phyloP scores from a whole-genome alignment of 148 eudicot genomes.

The Vaccinium myrtillus region DNA sequence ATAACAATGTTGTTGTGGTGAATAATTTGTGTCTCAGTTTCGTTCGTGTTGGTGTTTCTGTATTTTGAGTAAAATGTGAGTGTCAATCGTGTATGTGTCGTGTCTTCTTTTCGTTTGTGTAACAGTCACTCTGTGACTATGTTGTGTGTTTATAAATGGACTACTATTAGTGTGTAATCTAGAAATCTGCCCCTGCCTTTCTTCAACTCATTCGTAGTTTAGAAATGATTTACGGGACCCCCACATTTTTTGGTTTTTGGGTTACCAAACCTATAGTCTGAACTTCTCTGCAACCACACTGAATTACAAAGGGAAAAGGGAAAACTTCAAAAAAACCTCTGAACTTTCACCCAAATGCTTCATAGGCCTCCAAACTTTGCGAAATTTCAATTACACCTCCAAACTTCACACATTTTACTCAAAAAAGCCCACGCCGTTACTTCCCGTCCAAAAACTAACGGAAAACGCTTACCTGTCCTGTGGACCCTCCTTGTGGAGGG shows the following conservation, averaged over 20 bases:
- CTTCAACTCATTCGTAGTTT: no score
- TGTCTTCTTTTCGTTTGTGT: slow-evolving; percentile 6
- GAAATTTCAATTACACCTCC: no score
- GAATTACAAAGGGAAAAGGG: background rate
- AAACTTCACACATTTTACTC: no score
- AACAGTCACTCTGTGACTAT: slow-evolving; percentile 23
- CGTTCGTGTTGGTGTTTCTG: background rate
- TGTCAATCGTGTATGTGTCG: slow-evolving; percentile 11
- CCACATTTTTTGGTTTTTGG: background rate
- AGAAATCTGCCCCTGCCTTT: background rate
- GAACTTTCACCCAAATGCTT: no score
- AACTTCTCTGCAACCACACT: background rate
- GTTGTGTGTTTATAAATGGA: background rate
- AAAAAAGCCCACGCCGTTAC: no score
- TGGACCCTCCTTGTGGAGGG: no score
- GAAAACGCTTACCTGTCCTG: no score
- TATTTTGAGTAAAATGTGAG: background rate
- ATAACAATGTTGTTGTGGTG: slow-evolving; percentile 16
- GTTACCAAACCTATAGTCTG: background rate
- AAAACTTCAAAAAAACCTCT: no score
- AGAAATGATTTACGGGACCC: no score
- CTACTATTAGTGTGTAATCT: slow-evolving; percentile 10
- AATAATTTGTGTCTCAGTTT: slow-evolving; percentile 17
- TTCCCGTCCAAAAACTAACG: no score
- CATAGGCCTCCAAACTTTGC: no score